A percentile compares a stretch with the other conserved stretches of the same genome.
Conservation (phyloP, 331 rosid genomes). For the Erythrophleum ivorense region DNA sequence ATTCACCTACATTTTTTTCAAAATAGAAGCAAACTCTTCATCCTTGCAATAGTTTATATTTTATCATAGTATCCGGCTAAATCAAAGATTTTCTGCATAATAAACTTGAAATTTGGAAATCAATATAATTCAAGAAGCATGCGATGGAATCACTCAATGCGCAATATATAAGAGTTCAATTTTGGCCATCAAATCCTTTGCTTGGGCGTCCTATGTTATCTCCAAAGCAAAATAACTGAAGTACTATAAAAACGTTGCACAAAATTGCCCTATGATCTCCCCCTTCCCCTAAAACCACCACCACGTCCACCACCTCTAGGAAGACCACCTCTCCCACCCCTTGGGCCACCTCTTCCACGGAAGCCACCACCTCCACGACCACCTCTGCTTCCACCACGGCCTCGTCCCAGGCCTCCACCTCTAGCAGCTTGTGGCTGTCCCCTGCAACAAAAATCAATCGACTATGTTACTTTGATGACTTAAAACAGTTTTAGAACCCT, state of each 20-base stretch:
- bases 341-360: slow-evolving; percentile 82
- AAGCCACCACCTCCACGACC: slow-evolving; percentile 65
- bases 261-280: slow-evolving; percentile 57
- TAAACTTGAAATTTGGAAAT: not conserved
- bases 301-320: slow-evolving; percentile 75
- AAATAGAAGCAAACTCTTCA: not conserved
- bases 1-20: not conserved
- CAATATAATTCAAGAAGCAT: slow-evolving; percentile 12
- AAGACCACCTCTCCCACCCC: slow-evolving; percentile 84
- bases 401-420: slow-evolving; percentile 77
- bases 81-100: not conserved
- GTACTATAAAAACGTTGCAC: slow-evolving; percentile 38
- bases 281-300: slow-evolving; percentile 91
- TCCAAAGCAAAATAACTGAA: slow-evolving; percentile 41
- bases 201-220: slow-evolving; percentile 35
- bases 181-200: slow-evolving; percentile 30
- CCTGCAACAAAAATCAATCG: slow-evolving; percentile 53
- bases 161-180: slow-evolving; percentile 31
- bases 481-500: slow-evolving; percentile 9
- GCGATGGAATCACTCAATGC: slow-evolving; percentile 37
- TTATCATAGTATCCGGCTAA: not conserved
- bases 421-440: slow-evolving; percentile 62
- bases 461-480: slow-evolving; percentile 14
- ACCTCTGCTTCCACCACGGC: slow-evolving; percentile 61
- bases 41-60: not conserved